Evolutionary conservation across 495 filamentous ascomycete species (phyloP), one percentile per base, ranked within the genome.

Genomic region (Penicillium subrubescens): DNA sequence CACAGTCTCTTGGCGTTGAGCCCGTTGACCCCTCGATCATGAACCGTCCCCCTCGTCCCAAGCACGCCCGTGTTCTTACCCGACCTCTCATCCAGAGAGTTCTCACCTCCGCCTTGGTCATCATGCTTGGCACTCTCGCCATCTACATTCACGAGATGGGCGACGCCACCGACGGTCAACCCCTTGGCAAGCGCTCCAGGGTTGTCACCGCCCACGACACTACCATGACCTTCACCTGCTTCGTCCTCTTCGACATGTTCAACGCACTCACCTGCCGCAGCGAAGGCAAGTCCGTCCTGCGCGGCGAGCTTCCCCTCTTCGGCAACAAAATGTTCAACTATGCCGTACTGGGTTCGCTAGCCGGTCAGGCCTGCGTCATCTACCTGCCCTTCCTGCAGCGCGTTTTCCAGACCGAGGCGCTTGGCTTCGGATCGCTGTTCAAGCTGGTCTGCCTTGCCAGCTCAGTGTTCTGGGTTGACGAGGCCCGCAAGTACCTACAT

Each of bases 241-340:
- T 99, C 71, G 95, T 99, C 25, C 83, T 98, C 29, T 99, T 97
- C 75, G 95, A 99, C 80, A 98, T 99, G 95, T 96, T 97, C 82
- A 97, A 97, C 75, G 95, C 95, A 0, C 82, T 99, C 15, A 90
- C 92, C 10, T 98, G 95, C 77, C 92, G 95, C 56, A 95, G 91
- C 54, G 94, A 97, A 75, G 85, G 83, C 66, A 99, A 99, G 71
- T 93, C 90, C 35, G 82, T 98, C 5, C 86, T 97, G 25, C 83
- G 88, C 33, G 94, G 94, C 46, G 95, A 99, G 72, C 84, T 98
- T 27, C 81, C 88, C 21, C 67, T 97, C 2, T 90, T 92, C 50
- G 85, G 86, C 10, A 99, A 99, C 71, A 90, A 87, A 51, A 93
- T 97, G 82, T 99, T 99, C 77, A 99, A 97, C 76, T 95, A 92